Conservation (phyloP, 192 early-diverging fungal genomes). For the Cetraspora pellucida region DNA sequence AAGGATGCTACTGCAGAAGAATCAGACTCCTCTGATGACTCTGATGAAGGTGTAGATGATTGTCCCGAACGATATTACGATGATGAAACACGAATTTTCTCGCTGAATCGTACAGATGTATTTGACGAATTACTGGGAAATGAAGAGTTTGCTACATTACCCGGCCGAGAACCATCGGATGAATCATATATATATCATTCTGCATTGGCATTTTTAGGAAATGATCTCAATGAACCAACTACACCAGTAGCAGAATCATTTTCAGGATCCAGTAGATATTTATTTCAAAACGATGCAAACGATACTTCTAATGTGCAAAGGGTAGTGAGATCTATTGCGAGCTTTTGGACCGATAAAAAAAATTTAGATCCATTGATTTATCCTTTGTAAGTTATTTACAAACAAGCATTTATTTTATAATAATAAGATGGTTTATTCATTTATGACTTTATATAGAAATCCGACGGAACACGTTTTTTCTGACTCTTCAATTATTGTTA, state of each 20-base stretch:
- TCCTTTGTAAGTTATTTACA: slow-evolving; percentile 68
- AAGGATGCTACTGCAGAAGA: slow-evolving; percentile 60
- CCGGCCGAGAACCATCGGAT: slow-evolving; percentile 21
- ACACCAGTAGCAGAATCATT: background rate
- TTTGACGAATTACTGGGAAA: slow-evolving; percentile 52
- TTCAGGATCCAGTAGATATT: background rate
- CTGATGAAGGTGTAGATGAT: slow-evolving; percentile 46
- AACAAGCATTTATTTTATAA: background rate
- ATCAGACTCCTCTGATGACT: slow-evolving; percentile 65
- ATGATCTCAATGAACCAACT: slow-evolving; percentile 16
- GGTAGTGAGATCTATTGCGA: slow-evolving; percentile 75
- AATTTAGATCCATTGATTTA: slow-evolving; percentile 72
- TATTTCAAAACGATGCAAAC: background rate
- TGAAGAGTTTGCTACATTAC: slow-evolving; percentile 39
- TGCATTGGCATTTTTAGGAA: slow-evolving; percentile 19
- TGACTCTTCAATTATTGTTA: slow-evolving; percentile 82
- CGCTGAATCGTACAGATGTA: slow-evolving; percentile 57
- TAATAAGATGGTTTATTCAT: background rate
- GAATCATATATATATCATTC: slow-evolving; percentile 31
- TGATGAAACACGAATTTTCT: slow-evolving; percentile 45
- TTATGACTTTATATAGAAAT: slow-evolving; percentile 39
- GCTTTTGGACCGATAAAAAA: slow-evolving; percentile 68
- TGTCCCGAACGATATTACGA: slow-evolving; percentile 40
- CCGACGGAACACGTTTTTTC: slow-evolving; percentile 87
- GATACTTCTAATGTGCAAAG: background rate